These are phyloP conservation scores for Opeltia flavorubescens DNA, from an alignment of 495 filamentous ascomycete species.

Conservation along the genomic window DNA sequence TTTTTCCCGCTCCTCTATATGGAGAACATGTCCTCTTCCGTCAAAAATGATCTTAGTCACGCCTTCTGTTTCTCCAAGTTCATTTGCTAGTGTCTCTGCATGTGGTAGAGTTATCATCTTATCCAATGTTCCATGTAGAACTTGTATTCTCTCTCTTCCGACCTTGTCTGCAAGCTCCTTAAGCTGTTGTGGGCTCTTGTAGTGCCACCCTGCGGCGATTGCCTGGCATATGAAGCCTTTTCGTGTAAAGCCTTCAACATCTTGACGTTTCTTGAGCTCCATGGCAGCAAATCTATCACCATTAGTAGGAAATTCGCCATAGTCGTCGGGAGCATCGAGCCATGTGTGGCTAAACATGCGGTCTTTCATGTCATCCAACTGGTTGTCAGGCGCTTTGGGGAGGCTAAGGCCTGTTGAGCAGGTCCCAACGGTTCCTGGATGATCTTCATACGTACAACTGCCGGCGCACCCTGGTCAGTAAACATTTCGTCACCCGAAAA, in stretches of 20 bases:
- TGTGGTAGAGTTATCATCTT: constrained; percentile 59
- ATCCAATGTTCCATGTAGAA: constrained; percentile 61
- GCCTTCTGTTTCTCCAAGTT: constrained; percentile 28
- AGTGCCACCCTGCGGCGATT: constrained; percentile 67
- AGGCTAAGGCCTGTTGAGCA: constrained; percentile 27
- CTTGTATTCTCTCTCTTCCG: constrained; percentile 55
- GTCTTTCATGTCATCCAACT: constrained; percentile 37
- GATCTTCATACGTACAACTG: neutral
- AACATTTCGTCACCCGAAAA: no score
- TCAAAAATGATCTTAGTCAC: constrained; percentile 42
- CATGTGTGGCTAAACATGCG: constrained; percentile 47
- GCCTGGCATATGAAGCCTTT: constrained; percentile 63
- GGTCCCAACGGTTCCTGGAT: neutral
- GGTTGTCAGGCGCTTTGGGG: constrained; percentile 49
- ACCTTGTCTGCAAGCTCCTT: constrained; percentile 46
- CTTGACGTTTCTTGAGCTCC: constrained; percentile 50
- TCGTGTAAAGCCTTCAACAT: constrained; percentile 38
- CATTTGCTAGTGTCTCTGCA: constrained; percentile 40
- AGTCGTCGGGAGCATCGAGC: constrained; percentile 46
- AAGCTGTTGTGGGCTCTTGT: constrained; percentile 52
- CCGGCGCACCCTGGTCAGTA: no score
- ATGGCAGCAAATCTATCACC: constrained; percentile 67
- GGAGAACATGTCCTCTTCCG: constrained; percentile 54
- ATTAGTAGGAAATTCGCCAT: constrained; percentile 52
- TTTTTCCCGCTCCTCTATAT: constrained; percentile 46